Base-by-base conservation (phyloP, 78 protist species). In the Emiliania huxleyi region DNA sequence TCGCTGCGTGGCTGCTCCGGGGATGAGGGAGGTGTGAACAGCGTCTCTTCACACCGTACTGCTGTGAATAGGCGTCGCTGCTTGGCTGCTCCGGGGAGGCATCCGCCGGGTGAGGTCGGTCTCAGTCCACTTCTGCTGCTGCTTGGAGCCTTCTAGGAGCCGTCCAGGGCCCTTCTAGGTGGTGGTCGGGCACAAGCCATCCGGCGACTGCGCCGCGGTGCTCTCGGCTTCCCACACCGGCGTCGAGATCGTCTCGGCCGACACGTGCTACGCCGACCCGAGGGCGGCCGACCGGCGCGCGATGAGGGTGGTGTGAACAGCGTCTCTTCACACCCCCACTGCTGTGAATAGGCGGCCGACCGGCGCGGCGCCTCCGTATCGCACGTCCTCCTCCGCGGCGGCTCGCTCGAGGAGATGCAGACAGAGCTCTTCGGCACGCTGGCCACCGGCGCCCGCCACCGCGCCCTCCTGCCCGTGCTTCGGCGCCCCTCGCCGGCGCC, bases 101-200 rank as follows among this genome's bases (percentile, higher is more conserved):
- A n/a, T n/a, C n/a, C n/a, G n/a, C n/a, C n/a, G n/a, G n/a, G n/a
- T n/a, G n/a, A n/a, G n/a, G n/a, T n/a, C n/a, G n/a, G n/a, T n/a
- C n/a, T n/a, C n/a, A n/a, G n/a, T n/a, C n/a, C n/a, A n/a, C n/a
- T n/a, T n/a, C n/a, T n/a, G n/a, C n/a, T n/a, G n/a, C n/a, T n/a
- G n/a, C n/a, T n/a, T n/a, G n/a, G n/a, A n/a, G n/a, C n/a, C n/a
- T n/a, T n/a, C n/a, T n/a, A n/a, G n/a, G n/a, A n/a, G n/a, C n/a
- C n/a, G n/a, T n/a, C n/a, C n/a, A n/a, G n/a, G n/a, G n/a, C n/a
- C n/a, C n/a, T n/a, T n/a, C n/a, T n/a, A n/a, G n/a, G 93, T 91
- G 56, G 35, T 22, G 22, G 37, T 40, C 38, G 93, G 93, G 12
- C 93, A 91, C 87, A 91, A 91, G 89, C 93, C 93, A 38, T 25